Evolutionary conservation across 2,329 filamentous ascomycete species (phyloP).

Genomic region (Fusarium keratoplasticum): DNA sequence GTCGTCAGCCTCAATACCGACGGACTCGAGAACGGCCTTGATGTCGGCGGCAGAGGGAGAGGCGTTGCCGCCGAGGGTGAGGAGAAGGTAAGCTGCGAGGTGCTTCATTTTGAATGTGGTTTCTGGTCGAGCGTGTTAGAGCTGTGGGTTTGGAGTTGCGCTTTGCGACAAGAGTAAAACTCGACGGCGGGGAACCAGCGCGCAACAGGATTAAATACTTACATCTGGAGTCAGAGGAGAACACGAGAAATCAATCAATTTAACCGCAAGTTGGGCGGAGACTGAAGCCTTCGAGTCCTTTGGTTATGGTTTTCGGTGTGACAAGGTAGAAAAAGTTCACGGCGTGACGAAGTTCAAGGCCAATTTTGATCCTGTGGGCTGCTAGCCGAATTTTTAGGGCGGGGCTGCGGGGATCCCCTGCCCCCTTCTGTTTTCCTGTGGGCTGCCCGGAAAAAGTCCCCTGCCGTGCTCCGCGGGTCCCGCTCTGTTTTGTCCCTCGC

Average conservation of each 20-base stretch:
- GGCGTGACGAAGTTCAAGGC: constrained; percentile 34
- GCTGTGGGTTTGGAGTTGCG: not conserved
- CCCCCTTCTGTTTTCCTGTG: not conserved
- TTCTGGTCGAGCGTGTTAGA: constrained; percentile 47
- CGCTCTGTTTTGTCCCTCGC: not conserved
- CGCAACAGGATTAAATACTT: constrained; percentile 45
- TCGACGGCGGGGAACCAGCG: not conserved
- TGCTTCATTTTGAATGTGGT: constrained; percentile 91
- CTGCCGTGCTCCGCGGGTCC: not conserved
- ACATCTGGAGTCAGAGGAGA: constrained; percentile 59
- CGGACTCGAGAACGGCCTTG: constrained; percentile 89
- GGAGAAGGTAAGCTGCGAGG: constrained; percentile 98
- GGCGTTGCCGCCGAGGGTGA: constrained; percentile 92
- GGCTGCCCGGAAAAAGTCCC: constrained; percentile 21
- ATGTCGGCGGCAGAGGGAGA: constrained; percentile 87
- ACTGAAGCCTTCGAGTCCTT: constrained; percentile 98
- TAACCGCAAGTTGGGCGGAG: constrained; percentile 98
- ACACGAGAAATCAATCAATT: constrained; percentile 99
- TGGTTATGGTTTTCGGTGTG: constrained; percentile 52
- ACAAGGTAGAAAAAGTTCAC: constrained; percentile 48
- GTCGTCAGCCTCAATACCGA: constrained; percentile 92
- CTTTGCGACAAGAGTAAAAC: constrained; percentile 7
- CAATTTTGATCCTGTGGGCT: constrained; percentile 52
- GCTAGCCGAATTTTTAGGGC: constrained; percentile 37
- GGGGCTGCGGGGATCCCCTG: constrained; percentile 16